These are phyloP conservation scores for Plantago rigida DNA, from an alignment of 305 asterid genomes.

Conservation along the genomic window DNA sequence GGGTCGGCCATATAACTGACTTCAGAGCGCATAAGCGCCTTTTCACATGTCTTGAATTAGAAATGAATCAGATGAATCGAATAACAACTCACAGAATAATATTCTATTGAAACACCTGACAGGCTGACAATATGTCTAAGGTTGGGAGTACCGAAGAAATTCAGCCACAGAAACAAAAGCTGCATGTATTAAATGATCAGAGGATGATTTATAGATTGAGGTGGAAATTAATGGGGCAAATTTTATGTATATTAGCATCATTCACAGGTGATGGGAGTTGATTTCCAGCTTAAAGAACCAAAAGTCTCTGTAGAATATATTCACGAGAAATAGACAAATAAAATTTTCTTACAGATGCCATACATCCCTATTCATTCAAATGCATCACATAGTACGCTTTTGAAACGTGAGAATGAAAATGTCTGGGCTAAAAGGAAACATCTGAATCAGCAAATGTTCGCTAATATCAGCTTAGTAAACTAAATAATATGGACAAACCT, in stretches of 20 bases:
- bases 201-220: background rate
- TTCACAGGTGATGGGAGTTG: background rate
- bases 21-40: constrained; percentile 39
- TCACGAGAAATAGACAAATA: constrained; percentile 4
- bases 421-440: background rate
- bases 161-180: constrained; percentile 13
- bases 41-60: constrained; percentile 60
- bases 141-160: constrained; percentile 4
- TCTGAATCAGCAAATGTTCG: background rate
- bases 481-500: background rate
- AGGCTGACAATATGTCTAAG: background rate
- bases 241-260: background rate
- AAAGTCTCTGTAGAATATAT: background rate
- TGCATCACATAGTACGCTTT: background rate
- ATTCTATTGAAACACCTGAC: constrained; percentile 5
- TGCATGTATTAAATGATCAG: background rate
- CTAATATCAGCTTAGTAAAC: background rate
- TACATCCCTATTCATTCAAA: background rate
- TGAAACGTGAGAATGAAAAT: background rate
- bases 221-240: background rate
- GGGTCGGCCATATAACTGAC: constrained; percentile 21
- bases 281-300: background rate
- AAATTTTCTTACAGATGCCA: background rate
- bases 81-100: constrained; percentile 12
- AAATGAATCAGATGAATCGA: constrained; percentile 17